Conservation (phyloP, 176 grass and related monocot genomes). For the Paspalum vaginatum region DNA sequence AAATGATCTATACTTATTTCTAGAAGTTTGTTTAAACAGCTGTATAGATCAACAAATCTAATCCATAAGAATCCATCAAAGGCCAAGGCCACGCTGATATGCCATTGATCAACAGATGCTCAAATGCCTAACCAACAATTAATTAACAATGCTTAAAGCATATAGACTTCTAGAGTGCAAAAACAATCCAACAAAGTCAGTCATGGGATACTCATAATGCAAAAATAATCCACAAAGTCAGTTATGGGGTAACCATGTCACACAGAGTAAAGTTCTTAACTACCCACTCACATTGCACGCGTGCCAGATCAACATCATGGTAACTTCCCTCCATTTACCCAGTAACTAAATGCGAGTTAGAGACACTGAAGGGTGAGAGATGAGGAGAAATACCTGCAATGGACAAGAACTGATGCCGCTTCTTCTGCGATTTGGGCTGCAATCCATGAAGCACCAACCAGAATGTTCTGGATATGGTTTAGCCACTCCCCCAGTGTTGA, state of each 20-base stretch:
- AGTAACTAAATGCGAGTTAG: conserved; percentile 37
- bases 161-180: conserved; percentile 24
- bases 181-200: not conserved
- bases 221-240: too few species aligned
- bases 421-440: conserved; percentile 80
- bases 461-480: conserved; percentile 91
- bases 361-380: conserved; percentile 24
- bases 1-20: too few species aligned
- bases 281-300: conserved; percentile 20
- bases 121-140: not conserved
- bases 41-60: too few species aligned
- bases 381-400: conserved; percentile 78
- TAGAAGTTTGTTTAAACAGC: too few species aligned
- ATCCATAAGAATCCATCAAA: too few species aligned
- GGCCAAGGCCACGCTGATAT: too few species aligned
- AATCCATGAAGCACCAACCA: conserved; percentile 98
- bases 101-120: too few species aligned
- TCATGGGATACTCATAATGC: not conserved
- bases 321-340: not conserved
- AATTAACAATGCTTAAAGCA: conserved; percentile 9
- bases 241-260: conserved; percentile 4
- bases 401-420: conserved; percentile 90
- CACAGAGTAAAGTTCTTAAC: not conserved
- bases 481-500: conserved; percentile 91
- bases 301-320: conserved; percentile 21